These are phyloP conservation scores for Cercophora samala DNA, from an alignment of 495 filamentous ascomycete species.

Conservation along the genomic window DNA sequence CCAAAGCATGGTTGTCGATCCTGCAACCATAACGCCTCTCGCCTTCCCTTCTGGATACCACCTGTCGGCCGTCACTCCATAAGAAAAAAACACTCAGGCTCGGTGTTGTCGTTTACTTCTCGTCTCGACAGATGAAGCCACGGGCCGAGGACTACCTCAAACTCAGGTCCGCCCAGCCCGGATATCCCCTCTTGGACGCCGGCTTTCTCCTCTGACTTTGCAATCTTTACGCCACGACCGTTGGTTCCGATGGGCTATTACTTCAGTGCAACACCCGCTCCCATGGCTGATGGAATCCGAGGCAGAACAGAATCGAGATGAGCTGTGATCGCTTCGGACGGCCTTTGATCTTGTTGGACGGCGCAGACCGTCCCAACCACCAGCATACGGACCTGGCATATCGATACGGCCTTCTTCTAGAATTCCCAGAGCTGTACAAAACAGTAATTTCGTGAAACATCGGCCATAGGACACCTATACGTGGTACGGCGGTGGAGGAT, in stretches of 20 bases:
- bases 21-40: neutral
- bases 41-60: neutral
- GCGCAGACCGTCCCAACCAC: neutral
- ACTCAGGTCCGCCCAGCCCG: neutral
- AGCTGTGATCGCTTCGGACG: neutral
- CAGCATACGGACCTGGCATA: neutral
- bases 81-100: neutral
- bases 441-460: neutral
- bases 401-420: neutral
- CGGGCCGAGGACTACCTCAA: neutral
- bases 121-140: neutral
- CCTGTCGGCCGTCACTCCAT: neutral
- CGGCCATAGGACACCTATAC: neutral
- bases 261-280: neutral
- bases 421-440: neutral
- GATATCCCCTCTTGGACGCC: neutral
- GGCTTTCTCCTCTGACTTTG: neutral
- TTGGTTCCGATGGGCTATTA: neutral
- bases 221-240: constrained; percentile 2
- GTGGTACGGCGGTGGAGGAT: neutral
- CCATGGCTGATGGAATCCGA: neutral
- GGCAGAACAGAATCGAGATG: neutral
- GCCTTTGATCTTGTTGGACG: neutral
- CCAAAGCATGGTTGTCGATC: constrained; percentile 8
- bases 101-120: neutral